phyloP scores from a whole-genome alignment of 2,329 filamentous ascomycete species.

The Alternaria rosae region DNA sequence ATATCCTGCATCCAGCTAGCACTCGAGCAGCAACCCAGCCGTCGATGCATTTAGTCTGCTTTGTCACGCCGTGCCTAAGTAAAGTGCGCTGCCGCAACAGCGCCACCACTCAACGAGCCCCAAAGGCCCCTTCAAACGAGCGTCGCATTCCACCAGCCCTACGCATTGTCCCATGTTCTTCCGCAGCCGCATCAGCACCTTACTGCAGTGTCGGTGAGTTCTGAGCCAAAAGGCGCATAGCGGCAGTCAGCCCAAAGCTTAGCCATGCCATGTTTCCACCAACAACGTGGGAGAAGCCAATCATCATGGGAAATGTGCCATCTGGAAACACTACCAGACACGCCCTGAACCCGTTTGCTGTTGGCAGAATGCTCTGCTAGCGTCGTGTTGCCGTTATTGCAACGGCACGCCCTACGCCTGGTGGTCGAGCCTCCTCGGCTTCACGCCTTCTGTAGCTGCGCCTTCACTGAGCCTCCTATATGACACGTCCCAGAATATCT shows the following conservation, averaged over 20 bases:
- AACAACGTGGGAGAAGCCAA: constrained; percentile 9
- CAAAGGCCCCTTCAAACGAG: constrained; percentile 24
- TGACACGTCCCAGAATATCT: background rate
- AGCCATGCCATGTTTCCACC: constrained; percentile 10
- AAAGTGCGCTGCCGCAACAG: constrained; percentile 17
- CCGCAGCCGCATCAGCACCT: constrained; percentile 42
- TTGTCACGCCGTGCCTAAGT: constrained; percentile 27
- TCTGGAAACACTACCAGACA: constrained; percentile 12
- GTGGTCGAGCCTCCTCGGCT: constrained; percentile 22
- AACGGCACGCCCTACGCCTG: constrained; percentile 28
- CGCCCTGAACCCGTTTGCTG: constrained; percentile 1
- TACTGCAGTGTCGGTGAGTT: constrained; percentile 35
- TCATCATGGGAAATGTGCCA: constrained; percentile 3
- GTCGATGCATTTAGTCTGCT: constrained; percentile 25
- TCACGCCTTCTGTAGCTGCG: constrained; percentile 21
- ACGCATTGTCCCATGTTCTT: constrained; percentile 36
- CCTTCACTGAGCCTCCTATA: constrained; percentile 22
- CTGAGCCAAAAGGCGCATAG: constrained; percentile 22
- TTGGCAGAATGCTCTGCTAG: constrained; percentile 6
- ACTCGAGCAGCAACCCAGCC: constrained; percentile 3
- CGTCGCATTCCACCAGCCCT: constrained; percentile 34
- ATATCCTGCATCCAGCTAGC: constrained; percentile 35
- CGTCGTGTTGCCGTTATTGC: constrained; percentile 5
- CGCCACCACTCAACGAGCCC: constrained; percentile 25
- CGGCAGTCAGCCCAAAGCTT: constrained; percentile 36